phyloP scores from a whole-genome alignment of 2,329 filamentous ascomycete genomes.

The Neonectria ditissima region DNA sequence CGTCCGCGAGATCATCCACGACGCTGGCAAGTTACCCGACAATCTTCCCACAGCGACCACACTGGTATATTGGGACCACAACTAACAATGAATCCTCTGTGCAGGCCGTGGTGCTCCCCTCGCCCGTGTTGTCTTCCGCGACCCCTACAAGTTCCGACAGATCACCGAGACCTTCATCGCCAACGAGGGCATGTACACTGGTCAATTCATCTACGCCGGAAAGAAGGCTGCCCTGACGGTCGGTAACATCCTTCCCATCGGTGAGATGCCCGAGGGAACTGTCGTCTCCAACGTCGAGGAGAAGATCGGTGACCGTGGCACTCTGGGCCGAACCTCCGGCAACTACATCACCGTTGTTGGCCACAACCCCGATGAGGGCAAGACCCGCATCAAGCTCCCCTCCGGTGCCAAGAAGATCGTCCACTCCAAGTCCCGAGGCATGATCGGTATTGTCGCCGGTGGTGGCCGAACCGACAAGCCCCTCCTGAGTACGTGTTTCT shows the following conservation, averaged over 20 bases:
- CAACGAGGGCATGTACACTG: conserved; percentile 99
- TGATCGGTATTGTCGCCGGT: conserved; percentile 99
- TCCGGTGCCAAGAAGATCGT: conserved; percentile 99
- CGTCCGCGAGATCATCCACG: conserved; percentile 99
- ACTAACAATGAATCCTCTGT: conserved; percentile 43
- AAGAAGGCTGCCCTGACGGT: conserved; percentile 98
- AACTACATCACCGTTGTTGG: conserved; percentile 99
- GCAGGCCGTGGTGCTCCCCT: conserved; percentile 89
- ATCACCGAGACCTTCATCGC: conserved; percentile 99
- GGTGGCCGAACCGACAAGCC: conserved; percentile 99
- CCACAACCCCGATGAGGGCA: conserved; percentile 98
- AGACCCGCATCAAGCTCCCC: conserved; percentile 99
- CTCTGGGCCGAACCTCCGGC: conserved; percentile 95
- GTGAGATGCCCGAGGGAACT: conserved; percentile 97
- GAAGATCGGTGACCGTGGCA: conserved; percentile 97
- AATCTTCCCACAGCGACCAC: conserved; percentile 29
- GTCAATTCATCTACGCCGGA: conserved; percentile 99
- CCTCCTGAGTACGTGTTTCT: conserved; percentile 80
- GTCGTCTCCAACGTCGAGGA: conserved; percentile 99
- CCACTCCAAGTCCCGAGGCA: conserved; percentile 90
- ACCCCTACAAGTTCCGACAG: conserved; percentile 98
- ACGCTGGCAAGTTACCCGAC: conserved; percentile 73
- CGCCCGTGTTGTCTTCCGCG: conserved; percentile 95
- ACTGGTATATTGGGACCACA: conserved; percentile 32
- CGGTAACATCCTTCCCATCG: conserved; percentile 96